phyloP scores from a whole-genome alignment of 768 basidiomycete genomes.

The Kwoniella dejecticola region DNA sequence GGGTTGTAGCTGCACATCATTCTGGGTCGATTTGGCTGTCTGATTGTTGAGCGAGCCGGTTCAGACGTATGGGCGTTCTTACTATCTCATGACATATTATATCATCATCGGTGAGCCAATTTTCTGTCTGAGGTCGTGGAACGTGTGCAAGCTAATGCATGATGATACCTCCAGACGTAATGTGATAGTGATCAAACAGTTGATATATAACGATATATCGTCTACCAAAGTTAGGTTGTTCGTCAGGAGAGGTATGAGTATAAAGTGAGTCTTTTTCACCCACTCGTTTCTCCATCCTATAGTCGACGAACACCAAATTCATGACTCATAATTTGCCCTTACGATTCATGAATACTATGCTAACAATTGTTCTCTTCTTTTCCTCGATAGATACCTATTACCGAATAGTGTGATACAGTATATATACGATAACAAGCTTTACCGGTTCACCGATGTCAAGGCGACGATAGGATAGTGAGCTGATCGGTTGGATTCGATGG shows the following conservation, averaged over 20 bases:
- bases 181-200: slow-evolving; percentile 86
- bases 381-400: slow-evolving; percentile 70
- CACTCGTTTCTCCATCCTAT: background rate
- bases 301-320: no score
- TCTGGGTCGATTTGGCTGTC: slow-evolving; percentile 86
- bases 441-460: slow-evolving; percentile 49
- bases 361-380: no score
- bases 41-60: slow-evolving; percentile 93
- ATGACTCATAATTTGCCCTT: no score
- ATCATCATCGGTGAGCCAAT: slow-evolving; percentile 56
- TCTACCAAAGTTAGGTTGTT: slow-evolving; percentile 77
- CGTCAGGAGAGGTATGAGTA: slow-evolving; percentile 59
- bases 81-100: slow-evolving; percentile 59
- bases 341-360: no score
- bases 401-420: slow-evolving; percentile 91
- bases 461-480: slow-evolving; percentile 10
- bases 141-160: slow-evolving; percentile 58
- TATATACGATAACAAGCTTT: slow-evolving; percentile 75
- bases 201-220: slow-evolving; percentile 96
- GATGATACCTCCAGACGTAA: slow-evolving; percentile 66
- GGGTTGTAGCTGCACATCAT: slow-evolving; percentile 87
- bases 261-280: slow-evolving; percentile 53
- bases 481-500: no score
- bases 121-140: no score
- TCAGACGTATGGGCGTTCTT: slow-evolving; percentile 70